phyloP scores from a whole-genome alignment of 805 yeast genomes.

The Komagataella populi region DNA sequence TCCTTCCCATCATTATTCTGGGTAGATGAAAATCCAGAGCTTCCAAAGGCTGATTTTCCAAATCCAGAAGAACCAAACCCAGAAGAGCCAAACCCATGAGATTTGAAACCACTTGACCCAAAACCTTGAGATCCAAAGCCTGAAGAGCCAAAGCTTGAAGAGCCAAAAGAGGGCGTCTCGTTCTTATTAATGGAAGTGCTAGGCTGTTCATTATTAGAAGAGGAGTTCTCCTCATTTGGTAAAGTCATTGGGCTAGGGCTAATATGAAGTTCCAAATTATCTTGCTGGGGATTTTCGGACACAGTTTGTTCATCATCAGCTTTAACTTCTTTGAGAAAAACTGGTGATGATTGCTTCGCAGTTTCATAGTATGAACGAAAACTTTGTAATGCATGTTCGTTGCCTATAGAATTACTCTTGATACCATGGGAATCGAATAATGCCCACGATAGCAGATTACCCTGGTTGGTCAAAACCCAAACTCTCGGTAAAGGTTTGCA shows the following conservation, averaged over 20 bases:
- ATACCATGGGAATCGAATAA: constrained; percentile 43
- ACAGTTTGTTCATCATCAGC: not conserved
- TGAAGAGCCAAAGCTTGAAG: not conserved
- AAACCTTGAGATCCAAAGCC: not conserved
- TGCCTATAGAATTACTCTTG: constrained; percentile 17
- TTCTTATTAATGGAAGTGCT: not conserved
- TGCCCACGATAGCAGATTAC: constrained; percentile 51
- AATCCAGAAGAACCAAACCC: constrained; percentile 9
- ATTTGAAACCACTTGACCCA: constrained; percentile 7
- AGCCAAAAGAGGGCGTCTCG: not conserved
- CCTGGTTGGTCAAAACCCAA: constrained; percentile 49
- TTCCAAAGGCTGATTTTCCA: constrained; percentile 6
- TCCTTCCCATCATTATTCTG: constrained; percentile 6
- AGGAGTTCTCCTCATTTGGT: not conserved
- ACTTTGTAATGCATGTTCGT: constrained; percentile 1
- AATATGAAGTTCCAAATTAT: not conserved
- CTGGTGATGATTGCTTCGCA: not conserved
- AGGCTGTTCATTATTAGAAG: not conserved
- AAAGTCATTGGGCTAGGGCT: not conserved
- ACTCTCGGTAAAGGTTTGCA: constrained; percentile 54
- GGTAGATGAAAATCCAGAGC: constrained; percentile 3
- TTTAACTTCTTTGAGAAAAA: not conserved
- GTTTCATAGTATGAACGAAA: constrained; percentile 1
- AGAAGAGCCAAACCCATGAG: constrained; percentile 4
- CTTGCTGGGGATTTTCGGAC: not conserved